Conservation (phyloP, 2,329 filamentous ascomycete species). For the Aureobasidium sp. region DNA sequence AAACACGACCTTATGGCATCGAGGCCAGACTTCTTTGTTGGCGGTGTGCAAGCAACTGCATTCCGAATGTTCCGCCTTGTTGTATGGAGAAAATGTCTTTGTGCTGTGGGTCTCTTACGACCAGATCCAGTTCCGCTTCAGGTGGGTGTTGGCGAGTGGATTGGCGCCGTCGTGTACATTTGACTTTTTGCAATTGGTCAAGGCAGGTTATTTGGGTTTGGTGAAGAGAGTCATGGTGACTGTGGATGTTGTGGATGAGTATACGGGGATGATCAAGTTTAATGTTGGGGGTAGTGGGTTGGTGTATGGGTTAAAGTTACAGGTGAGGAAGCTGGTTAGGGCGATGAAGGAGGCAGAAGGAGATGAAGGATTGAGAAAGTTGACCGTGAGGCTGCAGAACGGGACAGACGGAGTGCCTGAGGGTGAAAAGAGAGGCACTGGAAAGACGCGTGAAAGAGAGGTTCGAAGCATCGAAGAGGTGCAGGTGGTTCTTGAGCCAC, state of each 20-base stretch:
- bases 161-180: constrained; percentile 35
- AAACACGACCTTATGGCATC: constrained; percentile 32
- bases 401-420: constrained; percentile 25
- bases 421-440: constrained; percentile 25
- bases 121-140: constrained; percentile 37
- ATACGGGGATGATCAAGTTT: constrained; percentile 46
- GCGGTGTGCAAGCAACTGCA: constrained; percentile 36
- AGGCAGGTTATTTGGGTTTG: constrained; percentile 32
- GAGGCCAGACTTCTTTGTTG: constrained; percentile 36
- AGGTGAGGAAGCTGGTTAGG: constrained; percentile 36
- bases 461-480: constrained; percentile 28
- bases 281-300: constrained; percentile 41
- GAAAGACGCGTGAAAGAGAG: constrained; percentile 24
- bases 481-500: constrained; percentile 38
- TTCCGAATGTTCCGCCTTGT: constrained; percentile 37
- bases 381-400: constrained; percentile 18
- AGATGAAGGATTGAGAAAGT: constrained; percentile 17
- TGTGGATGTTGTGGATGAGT: constrained; percentile 42
- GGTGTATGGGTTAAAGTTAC: constrained; percentile 34
- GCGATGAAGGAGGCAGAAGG: constrained; percentile 23
- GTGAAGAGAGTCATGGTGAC: constrained; percentile 38
- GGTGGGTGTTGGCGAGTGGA: constrained; percentile 35
- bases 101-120: constrained; percentile 39
- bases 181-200: constrained; percentile 36
- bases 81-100: constrained; percentile 43